Evolutionary conservation across 495 filamentous ascomycete genomes (phyloP).

Genomic region (Copromyces sp.): DNA sequence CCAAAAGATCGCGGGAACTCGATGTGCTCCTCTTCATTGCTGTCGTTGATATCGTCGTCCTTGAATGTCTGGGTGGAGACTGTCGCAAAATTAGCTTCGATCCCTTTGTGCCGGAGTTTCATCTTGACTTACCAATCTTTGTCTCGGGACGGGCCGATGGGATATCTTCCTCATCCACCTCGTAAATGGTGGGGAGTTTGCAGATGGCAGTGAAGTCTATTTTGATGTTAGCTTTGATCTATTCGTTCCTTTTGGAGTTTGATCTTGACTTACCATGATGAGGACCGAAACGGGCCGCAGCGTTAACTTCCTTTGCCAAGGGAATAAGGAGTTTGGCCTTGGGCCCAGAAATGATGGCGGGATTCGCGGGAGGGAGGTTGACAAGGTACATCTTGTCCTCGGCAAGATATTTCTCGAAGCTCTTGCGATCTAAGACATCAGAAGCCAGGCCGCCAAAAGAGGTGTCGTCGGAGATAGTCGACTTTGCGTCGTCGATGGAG

Average conservation of each 20-base stretch:
- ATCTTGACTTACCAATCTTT: too few relatives aligned
- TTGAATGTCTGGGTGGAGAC: too few relatives aligned
- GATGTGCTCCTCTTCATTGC: too few relatives aligned
- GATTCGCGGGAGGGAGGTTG: accelerated
- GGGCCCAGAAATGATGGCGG: not conserved
- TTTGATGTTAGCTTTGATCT: not conserved
- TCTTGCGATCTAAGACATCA: accelerated
- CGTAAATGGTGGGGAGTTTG: not conserved
- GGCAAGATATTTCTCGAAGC: not conserved
- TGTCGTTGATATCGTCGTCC: too few relatives aligned
- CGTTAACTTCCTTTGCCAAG: not conserved
- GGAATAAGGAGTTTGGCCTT: accelerated
- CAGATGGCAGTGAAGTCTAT: not conserved
- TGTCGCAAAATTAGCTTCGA: too few relatives aligned
- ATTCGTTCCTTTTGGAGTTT: not conserved
- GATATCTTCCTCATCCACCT: not conserved
- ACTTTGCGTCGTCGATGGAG: accelerated
- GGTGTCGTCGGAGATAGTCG: accelerated
- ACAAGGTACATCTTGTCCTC: not conserved
- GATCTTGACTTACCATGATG: accelerated
- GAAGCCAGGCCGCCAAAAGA: not conserved
- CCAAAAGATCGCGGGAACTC: not conserved
- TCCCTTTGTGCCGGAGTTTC: too few relatives aligned
- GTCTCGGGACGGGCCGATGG: too few relatives aligned
- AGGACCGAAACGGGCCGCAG: not conserved